Percentiles rank a stretch among this genome's conserved stretches.
These are phyloP conservation scores for Limnanthes douglasii DNA, from an alignment of 345 rosid species.

Conservation along the genomic window DNA sequence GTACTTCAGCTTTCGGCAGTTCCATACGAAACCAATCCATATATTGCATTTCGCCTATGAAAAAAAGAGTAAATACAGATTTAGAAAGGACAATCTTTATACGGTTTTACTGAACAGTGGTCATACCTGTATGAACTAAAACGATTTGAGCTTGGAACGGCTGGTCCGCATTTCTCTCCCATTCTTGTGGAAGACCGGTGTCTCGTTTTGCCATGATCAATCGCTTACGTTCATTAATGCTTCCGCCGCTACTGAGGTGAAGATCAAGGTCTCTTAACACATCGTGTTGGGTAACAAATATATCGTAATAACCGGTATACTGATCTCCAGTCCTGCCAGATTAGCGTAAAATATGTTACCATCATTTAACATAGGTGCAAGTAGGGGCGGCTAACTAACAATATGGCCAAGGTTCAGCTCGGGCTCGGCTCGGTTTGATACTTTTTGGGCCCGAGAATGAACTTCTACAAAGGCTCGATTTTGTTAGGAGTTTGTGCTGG, in stretches of 20 bases:
- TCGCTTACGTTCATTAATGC: constrained; percentile 29
- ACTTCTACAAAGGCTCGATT: no score
- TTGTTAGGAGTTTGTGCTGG: no score
- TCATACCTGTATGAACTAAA: constrained; percentile 78
- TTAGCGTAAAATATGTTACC: no score
- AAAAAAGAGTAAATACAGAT: no score
- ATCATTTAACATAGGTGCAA: no score
- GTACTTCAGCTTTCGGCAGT: constrained; percentile 82
- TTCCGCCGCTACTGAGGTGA: constrained; percentile 28
- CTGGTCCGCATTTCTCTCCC: constrained; percentile 55
- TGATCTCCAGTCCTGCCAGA: constrained; percentile 59
- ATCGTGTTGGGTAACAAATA: constrained; percentile 73
- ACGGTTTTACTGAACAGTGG: constrained; percentile 1
- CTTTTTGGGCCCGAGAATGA: no score
- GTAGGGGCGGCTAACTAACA: no score
- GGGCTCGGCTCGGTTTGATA: no score
- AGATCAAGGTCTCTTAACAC: constrained; percentile 82
- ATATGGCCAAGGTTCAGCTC: no score
- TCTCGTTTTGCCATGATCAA: constrained; percentile 73
- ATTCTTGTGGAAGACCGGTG: constrained; percentile 43
- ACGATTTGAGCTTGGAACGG: constrained; percentile 63
- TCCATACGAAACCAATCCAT: constrained; percentile 77
- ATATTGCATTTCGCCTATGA: constrained; percentile 56
- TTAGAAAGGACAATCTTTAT: constrained; percentile 1
- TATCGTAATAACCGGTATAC: constrained; percentile 57